phyloP scores from a whole-genome alignment of 257 asterid species.

The Scutellaria baicalensis region DNA sequence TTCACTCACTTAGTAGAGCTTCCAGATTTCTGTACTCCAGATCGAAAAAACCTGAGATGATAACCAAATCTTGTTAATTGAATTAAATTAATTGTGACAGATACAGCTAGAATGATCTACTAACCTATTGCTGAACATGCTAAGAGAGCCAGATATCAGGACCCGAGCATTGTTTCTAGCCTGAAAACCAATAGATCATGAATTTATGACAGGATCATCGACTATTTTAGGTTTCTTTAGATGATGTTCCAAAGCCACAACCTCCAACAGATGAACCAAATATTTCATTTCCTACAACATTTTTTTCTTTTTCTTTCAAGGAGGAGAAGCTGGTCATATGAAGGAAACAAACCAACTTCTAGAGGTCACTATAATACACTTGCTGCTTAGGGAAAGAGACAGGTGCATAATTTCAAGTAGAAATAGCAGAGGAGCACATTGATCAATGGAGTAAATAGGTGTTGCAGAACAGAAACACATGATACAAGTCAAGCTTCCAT shows the following conservation, averaged over 20 bases:
- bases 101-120: slow-evolving; percentile 10
- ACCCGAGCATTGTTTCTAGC: slow-evolving; percentile 70
- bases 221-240: not conserved
- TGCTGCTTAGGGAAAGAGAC: slow-evolving; percentile 2
- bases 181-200: slow-evolving; percentile 19
- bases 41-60: slow-evolving; percentile 35
- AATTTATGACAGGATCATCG: not conserved
- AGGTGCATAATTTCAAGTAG: not conserved
- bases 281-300: not conserved
- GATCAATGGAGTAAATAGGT: not conserved
- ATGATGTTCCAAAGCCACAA: not conserved
- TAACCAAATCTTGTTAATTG: slow-evolving; percentile 12
- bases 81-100: not conserved
- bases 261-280: not conserved
- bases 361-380: not conserved
- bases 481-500: not conserved
- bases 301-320: not conserved
- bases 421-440: not conserved
- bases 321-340: not conserved
- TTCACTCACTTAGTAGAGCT: slow-evolving; percentile 39
- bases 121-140: slow-evolving; percentile 61
- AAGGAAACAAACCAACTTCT: not conserved
- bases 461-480: not conserved
- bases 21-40: slow-evolving; percentile 61
- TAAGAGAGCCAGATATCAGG: slow-evolving; percentile 56